Base-by-base conservation (phyloP, 495 filamentous ascomycete genomes). In the Talaromyces proteolyticus region DNA sequence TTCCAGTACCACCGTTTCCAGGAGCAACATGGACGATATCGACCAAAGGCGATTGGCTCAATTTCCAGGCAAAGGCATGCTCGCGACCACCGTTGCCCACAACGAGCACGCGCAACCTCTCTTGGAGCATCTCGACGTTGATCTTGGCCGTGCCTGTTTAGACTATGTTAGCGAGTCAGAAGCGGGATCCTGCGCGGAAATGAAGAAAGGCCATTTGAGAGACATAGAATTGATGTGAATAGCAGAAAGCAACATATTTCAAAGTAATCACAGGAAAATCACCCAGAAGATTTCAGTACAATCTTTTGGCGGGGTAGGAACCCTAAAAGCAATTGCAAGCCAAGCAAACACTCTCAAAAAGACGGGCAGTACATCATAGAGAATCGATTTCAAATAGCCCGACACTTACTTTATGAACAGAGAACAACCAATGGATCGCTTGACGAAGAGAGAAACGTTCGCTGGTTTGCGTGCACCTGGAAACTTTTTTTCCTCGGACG, bases 21-120 rank as follows among this genome's bases (percentile, higher is more conserved):
- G 80, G 70, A 52, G 68, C 72, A 53, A 77, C 70, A 53, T 72
- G 74, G 51, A 77, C 62, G 41, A 64, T 64, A 52, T 72, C 64
- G 47, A 75, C 75, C 37, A 76, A 70, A 41, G 80, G 70, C 16
- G 91, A 96, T 63, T 95, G 86, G 57, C 81, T 80, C 24, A 97
- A 74, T 67, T 94, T 96, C 92, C 91, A 96, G 36, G 92, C 91
- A 37, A 96, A 76, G 29, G 93, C 89, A 73, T 97, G 89, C 68
- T 98, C 93, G 58, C 93, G 80, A 44, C 93, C 93, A 48, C 93
- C 93, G 66, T 87, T 92, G 61, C 93, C 93, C 52, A 98, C 79
- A 41, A 98, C 80, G 54, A 98, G 84, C 50, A 96, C 78, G 51
- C 72, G 70, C 56, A 77, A 63, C 58, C 64, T 64, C 62, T 75